Evolutionary conservation across 2,329 filamentous ascomycete genomes (phyloP).

Genomic region (Aspergillus transmontanensis): DNA sequence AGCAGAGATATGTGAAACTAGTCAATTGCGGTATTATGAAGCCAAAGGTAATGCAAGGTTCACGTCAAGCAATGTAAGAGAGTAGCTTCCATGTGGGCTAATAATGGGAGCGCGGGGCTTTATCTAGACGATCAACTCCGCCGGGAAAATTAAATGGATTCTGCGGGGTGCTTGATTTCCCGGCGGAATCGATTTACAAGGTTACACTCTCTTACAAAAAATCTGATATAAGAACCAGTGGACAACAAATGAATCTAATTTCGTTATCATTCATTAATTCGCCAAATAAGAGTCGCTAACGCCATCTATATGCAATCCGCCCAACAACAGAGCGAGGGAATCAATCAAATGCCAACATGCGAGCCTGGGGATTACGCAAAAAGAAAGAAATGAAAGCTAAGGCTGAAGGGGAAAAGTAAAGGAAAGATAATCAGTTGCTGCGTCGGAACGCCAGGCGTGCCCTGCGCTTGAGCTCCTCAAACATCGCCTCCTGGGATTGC

Average conservation of each 20-base stretch:
- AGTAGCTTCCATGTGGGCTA: background rate
- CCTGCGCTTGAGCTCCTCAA: constrained; percentile 37
- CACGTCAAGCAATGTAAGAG: background rate
- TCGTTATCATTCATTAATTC: constrained; percentile 23
- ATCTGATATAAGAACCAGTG: background rate
- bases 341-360: constrained; percentile 18
- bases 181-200: background rate
- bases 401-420: constrained; percentile 7
- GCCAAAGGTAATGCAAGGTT: background rate
- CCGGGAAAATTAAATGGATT: background rate
- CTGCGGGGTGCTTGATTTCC: background rate
- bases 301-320: constrained; percentile 32
- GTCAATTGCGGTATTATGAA: background rate
- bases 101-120: background rate
- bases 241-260: background rate
- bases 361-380: constrained; percentile 8
- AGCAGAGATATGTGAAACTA: background rate
- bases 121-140: background rate
- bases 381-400: constrained; percentile 4
- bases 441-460: constrained; percentile 26
- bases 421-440: constrained; percentile 20
- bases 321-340: constrained; percentile 20
- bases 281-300: constrained; percentile 17
- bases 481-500: constrained; percentile 42
- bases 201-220: background rate